Conservation (phyloP, 176 grass and related monocot species). For the Paspalum vaginatum region DNA sequence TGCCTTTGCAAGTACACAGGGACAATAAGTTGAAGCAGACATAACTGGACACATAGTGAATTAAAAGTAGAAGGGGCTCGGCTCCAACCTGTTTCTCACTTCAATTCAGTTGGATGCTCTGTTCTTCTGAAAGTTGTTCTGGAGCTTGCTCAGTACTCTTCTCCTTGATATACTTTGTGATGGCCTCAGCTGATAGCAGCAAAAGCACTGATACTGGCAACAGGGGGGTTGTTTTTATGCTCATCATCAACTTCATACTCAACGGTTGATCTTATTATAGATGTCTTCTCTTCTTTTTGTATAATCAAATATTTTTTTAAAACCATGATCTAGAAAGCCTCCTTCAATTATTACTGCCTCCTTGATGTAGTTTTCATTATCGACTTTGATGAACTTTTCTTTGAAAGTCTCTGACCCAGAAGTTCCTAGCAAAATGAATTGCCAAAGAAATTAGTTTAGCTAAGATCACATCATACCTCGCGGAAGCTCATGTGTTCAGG, state of each 20-base stretch:
- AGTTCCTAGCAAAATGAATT: slow-evolving; percentile 20
- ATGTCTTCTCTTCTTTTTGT: neutral
- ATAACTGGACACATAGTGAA: neutral
- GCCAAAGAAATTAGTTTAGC: slow-evolving; percentile 1
- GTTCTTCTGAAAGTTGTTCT: neutral
- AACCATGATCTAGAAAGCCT: slow-evolving; percentile 30
- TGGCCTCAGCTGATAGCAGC: slow-evolving; percentile 40
- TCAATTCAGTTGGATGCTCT: neutral
- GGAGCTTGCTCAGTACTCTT: neutral
- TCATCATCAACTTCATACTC: slow-evolving; percentile 38
- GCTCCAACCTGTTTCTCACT: neutral
- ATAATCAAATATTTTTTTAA: slow-evolving; percentile 39
- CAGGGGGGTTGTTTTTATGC: neutral
- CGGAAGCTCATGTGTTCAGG: neutral
- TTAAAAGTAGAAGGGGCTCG: neutral
- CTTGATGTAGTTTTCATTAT: slow-evolving; percentile 43
- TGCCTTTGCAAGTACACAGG: neutral
- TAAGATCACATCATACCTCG: neutral
- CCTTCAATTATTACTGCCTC: slow-evolving; percentile 38
- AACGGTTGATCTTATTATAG: slow-evolving; percentile 37
- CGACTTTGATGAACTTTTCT: slow-evolving; percentile 43
- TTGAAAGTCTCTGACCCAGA: neutral
- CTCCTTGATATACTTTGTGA: slow-evolving; percentile 44
- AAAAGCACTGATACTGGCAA: slow-evolving; percentile 26
- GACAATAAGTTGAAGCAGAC: neutral